These are phyloP conservation scores for Colletotrichum sp. DNA, from an alignment of 2,329 filamentous ascomycete species.

Conservation along the genomic window DNA sequence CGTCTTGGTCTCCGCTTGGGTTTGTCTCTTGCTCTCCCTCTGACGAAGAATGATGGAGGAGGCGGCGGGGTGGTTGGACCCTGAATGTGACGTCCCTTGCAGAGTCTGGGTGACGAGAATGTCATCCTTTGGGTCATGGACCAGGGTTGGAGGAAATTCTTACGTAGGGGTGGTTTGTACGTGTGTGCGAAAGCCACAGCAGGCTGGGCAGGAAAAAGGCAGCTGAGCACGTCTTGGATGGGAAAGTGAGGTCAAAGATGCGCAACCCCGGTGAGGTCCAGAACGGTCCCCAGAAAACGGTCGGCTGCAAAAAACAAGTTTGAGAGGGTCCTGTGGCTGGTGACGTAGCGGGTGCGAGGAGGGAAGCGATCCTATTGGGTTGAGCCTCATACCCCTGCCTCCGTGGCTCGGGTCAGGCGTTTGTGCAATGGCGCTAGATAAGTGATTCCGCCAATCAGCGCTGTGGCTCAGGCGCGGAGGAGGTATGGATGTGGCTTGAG, in stretches of 20 bases:
- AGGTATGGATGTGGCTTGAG: conserved; percentile 9
- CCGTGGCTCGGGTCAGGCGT: neutral
- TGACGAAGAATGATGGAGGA: neutral
- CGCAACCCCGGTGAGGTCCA: neutral
- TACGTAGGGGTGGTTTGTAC: neutral
- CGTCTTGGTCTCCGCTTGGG: neutral
- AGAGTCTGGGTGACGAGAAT: neutral
- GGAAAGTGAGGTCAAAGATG: neutral
- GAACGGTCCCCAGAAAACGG: neutral
- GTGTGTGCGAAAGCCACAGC: neutral
- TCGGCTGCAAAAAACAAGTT: conserved; percentile 10
- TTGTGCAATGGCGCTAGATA: neutral
- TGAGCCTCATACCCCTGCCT: conserved; percentile 13
- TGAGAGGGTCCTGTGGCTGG: conserved; percentile 18
- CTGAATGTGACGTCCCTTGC: conserved; percentile 16
- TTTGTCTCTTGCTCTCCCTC: neutral
- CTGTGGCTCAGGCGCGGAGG: neutral
- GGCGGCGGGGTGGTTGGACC: neutral
- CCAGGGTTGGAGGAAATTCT: neutral
- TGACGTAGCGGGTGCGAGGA: conserved; percentile 6
- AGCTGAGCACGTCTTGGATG: neutral
- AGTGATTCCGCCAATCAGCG: neutral
- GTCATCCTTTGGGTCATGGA: neutral
- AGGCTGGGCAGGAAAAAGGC: neutral
- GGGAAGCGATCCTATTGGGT: conserved; percentile 3